Percentiles rank a stretch among this genome's conserved stretches.
phyloP scores from a whole-genome alignment of 805 yeast genomes.

The Barnettozyma vustinii region DNA sequence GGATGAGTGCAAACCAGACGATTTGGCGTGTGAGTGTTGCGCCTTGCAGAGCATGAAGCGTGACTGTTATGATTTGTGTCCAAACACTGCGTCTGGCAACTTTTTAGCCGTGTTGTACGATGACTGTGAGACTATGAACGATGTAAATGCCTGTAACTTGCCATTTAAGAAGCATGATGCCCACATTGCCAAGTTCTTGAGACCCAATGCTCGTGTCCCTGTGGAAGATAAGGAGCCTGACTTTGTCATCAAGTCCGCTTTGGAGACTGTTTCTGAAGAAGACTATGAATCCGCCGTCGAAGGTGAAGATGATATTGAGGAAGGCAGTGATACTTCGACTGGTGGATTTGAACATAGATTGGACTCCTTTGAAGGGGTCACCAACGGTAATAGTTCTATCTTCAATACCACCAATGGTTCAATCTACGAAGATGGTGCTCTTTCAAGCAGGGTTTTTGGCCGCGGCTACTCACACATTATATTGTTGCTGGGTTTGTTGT shows the following conservation, averaged over 20 bases:
- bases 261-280: conserved; percentile 14
- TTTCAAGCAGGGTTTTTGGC: not conserved
- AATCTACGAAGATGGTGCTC: conserved; percentile 5
- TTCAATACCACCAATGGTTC: not conserved
- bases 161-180: conserved; percentile 42
- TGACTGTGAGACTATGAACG: conserved; percentile 42
- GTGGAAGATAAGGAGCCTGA: conserved; percentile 25
- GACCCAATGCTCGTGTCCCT: conserved; percentile 22
- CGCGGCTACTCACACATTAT: not conserved
- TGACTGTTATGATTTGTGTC: conserved; percentile 44
- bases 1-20: conserved; percentile 48
- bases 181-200: conserved; percentile 25
- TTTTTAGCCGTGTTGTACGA: conserved; percentile 39
- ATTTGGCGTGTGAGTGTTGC: conserved; percentile 52
- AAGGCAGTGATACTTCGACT: not conserved
- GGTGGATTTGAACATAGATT: conserved; percentile 3
- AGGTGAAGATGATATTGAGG: not conserved
- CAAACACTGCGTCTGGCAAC: conserved; percentile 40
- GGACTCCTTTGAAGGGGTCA: not conserved
- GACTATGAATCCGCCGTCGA: not conserved
- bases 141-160: conserved; percentile 44
- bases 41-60: conserved; percentile 44
- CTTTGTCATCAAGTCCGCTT: conserved; percentile 17
- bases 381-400: not conserved
- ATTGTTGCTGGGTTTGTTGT: conserved; percentile 1